These are phyloP conservation scores for Colletotrichum sublineola DNA, from an alignment of 2,329 filamentous ascomycete species.

Conservation along the genomic window DNA sequence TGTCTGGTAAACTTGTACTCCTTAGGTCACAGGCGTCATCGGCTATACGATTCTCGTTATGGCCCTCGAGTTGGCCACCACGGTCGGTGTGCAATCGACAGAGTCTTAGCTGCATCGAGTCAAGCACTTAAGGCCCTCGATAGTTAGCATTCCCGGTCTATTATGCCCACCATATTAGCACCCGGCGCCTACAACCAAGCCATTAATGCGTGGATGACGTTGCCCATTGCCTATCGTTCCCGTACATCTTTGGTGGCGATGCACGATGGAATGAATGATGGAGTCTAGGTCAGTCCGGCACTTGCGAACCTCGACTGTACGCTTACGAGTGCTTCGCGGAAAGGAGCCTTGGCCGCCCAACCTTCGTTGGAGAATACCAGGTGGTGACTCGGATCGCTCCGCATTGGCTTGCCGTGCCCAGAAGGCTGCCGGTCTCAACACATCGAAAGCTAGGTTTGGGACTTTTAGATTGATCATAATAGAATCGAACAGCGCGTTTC, in stretches of 20 bases:
- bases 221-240: conserved; percentile 50
- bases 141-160: conserved; percentile 44
- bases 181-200: conserved; percentile 56
- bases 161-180: conserved; percentile 54
- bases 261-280: conserved; percentile 5
- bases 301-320: conserved; percentile 7
- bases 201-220: conserved; percentile 55
- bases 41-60: conserved; percentile 48
- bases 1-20: conserved; percentile 20
- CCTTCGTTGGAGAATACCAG: conserved; percentile 19
- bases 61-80: conserved; percentile 46
- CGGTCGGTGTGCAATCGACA: conserved; percentile 46
- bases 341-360: conserved; percentile 8
- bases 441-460: conserved; percentile 51
- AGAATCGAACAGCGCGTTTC: conserved; percentile 50
- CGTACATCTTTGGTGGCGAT: conserved; percentile 11
- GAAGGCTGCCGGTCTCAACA: conserved; percentile 51
- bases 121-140: conserved; percentile 26
- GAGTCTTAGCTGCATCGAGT: conserved; percentile 23
- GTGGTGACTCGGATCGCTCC: conserved; percentile 43
- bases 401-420: conserved; percentile 52
- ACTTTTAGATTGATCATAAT: conserved; percentile 45
- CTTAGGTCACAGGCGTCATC: conserved; percentile 50
- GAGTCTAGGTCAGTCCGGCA: conserved; percentile 8
- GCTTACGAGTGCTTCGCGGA: conserved; percentile 19